Evolutionary conservation across 2,329 filamentous ascomycete genomes (phyloP).

Genomic region (Phyllosticta ampelicida): DNA sequence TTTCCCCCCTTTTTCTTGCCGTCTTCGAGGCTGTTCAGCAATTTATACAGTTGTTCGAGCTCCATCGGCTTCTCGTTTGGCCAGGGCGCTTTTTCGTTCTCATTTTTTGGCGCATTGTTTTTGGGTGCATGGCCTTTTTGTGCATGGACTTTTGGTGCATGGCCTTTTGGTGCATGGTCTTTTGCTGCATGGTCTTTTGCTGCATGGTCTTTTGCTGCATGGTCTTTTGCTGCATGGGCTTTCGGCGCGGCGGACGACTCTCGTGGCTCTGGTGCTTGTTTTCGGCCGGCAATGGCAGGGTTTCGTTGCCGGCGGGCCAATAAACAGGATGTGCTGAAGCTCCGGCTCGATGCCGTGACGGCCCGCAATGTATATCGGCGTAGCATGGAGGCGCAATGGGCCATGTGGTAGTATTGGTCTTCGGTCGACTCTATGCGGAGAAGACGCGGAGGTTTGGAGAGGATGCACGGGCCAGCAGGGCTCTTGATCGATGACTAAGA

Average conservation of each 20-base stretch:
- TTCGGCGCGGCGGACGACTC: not conserved
- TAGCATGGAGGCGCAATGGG: not conserved
- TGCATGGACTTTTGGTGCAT: too few species aligned
- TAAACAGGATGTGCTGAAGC: not conserved
- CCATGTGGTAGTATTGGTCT: not conserved
- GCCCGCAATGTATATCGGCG: not conserved
- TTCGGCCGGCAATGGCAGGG: not conserved
- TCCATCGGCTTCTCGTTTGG: not conserved
- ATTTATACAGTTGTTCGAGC: not conserved
- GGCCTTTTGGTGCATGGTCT: too few species aligned
- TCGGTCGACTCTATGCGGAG: not conserved
- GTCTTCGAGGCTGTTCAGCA: not conserved
- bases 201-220: too few species aligned
- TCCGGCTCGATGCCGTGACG: not conserved
- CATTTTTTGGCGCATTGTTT: too few species aligned
- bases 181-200: too few species aligned
- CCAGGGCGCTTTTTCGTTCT: too few species aligned
- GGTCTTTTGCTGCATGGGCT: too few species aligned
- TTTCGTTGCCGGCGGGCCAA: not conserved
- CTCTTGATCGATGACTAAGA: not conserved
- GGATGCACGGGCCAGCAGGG: not conserved
- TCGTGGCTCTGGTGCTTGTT: not conserved
- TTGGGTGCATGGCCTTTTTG: too few species aligned
- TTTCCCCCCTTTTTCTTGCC: not conserved
- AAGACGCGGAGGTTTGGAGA: not conserved